Evolutionary conservation across 2,329 filamentous ascomycete genomes (phyloP).

Genomic region (Rutstroemia sp.): DNA sequence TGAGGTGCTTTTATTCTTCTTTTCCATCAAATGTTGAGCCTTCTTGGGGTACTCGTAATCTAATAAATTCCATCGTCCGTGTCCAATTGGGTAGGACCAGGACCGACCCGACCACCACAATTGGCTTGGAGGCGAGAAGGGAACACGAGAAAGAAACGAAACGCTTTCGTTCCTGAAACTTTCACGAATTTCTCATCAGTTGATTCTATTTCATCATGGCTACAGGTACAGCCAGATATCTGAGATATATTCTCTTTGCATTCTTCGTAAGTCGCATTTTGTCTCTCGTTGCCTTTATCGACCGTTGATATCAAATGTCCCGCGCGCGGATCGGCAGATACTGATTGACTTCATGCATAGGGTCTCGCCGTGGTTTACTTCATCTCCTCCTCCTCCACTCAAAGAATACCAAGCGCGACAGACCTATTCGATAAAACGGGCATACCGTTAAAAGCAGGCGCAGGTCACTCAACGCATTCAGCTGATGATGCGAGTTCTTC

Average conservation of each 20-base stretch:
- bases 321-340: not conserved
- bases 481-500: slow-evolving; percentile 12
- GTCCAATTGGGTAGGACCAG: slow-evolving; percentile 3
- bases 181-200: not conserved
- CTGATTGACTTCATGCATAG: slow-evolving; percentile 29
- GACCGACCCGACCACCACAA: not conserved
- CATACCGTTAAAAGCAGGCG: slow-evolving; percentile 22
- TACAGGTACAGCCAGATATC: slow-evolving; percentile 50
- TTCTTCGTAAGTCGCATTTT: slow-evolving; percentile 59
- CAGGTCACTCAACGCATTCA: slow-evolving; percentile 15
- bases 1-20: not conserved
- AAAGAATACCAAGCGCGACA: slow-evolving; percentile 29
- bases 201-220: slow-evolving; percentile 21
- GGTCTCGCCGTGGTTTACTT: slow-evolving; percentile 72
- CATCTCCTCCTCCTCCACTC: slow-evolving; percentile 56
- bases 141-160: not conserved
- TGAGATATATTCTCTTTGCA: slow-evolving; percentile 73
- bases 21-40: too few species aligned
- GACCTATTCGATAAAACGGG: slow-evolving; percentile 18
- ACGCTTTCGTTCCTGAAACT: too few species aligned
- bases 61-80: not conserved
- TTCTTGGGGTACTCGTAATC: too few species aligned
- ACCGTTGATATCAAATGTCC: not conserved
- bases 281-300: not conserved
- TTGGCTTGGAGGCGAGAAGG: not conserved